Base-by-base conservation (phyloP, 2,329 filamentous ascomycete genomes). In the Bisporella sp. region DNA sequence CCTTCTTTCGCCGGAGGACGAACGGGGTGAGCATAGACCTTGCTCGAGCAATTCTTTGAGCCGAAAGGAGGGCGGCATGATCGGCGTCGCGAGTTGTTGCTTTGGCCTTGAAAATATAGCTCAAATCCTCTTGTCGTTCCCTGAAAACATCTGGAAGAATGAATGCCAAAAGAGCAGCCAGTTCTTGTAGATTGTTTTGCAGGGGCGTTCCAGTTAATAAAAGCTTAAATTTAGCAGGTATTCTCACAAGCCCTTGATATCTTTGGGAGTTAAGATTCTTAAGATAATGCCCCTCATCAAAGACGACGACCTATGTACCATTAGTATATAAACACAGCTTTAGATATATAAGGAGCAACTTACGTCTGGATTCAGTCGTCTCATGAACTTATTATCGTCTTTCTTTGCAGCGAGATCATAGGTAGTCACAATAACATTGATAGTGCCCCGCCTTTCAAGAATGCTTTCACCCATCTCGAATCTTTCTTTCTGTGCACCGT, bases 21-120 rank as follows among this genome's bases (percentile, higher is more conserved):
- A 99, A 99, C 0, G 93, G 93, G 29, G 91, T 89, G 62, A 99
- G 81, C 74, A 99, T 99, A 0, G 87, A 89, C 49, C 91, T 84
- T 2, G 93, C 93, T 42, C 91, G 81, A 51, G 82, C 81, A 51
- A 97, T 93, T 41, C 93, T 85, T 65, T 96, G 89, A 42, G 82
- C 85, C 28, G 93, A 95, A 1, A 99, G 73, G 8, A 97, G 78
- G 1, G 89, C 87, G 28, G 87, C 87, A 64, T 96, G 84, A 51
- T 85, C 81, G 6, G 85, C 79, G 60, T 91, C 87, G 37, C 84
- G 84, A 21, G 90, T 87, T 48, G 87, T 91, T 9, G 92, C 88
- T 63, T 95, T 96, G 64, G 95, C 87, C 58, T 89, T 89, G 71
- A 99, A 99, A 45, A 97, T 86, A 47, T 83, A 85, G 51, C 85